A percentile compares a stretch with the other conserved stretches of the same genome.
These are phyloP conservation scores for Kuraishia molischiana DNA, from an alignment of 805 yeast genomes.

Conservation along the genomic window DNA sequence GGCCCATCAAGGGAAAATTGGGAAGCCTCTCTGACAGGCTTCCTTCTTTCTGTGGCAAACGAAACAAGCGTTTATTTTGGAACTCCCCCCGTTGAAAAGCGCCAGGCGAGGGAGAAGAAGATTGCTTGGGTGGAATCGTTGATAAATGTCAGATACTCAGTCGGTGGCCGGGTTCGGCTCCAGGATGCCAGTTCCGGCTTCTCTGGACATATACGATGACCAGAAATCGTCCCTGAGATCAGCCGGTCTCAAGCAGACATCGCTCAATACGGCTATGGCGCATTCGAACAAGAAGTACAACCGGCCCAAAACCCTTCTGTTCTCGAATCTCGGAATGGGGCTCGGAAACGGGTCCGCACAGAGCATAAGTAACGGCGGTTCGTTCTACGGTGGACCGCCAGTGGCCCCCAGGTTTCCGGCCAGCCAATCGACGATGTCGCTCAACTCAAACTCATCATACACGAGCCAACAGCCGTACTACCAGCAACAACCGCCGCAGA, in stretches of 20 bases:
- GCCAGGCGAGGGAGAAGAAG: too few relatives aligned
- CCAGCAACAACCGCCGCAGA: neutral
- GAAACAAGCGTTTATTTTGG: too few relatives aligned
- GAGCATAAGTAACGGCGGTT: neutral
- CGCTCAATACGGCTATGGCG: constrained; percentile 9
- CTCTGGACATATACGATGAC: constrained; percentile 17
- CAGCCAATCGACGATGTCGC: constrained; percentile 1
- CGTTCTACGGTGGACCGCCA: neutral
- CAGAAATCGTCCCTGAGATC: constrained; percentile 14
- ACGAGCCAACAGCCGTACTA: constrained; percentile 1
- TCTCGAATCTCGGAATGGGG: constrained; percentile 2
- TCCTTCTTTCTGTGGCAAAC: too few relatives aligned
- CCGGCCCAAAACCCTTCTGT: constrained; percentile 13
- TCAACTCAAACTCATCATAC: constrained; percentile 3
- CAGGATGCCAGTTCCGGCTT: too few relatives aligned
- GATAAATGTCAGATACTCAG: neutral
- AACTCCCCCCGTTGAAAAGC: too few relatives aligned
- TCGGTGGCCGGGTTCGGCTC: too few relatives aligned
- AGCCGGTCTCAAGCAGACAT: constrained; percentile 21
- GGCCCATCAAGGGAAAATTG: too few relatives aligned
- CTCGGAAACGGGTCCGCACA: neutral
- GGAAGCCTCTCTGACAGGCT: too few relatives aligned
- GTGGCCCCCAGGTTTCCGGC: neutral
- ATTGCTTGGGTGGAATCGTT: too few relatives aligned
- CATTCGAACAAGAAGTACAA: constrained; percentile 18